Percentiles rank a stretch among this genome's conserved stretches.
Conservation (phyloP, 2,329 filamentous ascomycete species). For the Taxawa tesnikishii region DNA sequence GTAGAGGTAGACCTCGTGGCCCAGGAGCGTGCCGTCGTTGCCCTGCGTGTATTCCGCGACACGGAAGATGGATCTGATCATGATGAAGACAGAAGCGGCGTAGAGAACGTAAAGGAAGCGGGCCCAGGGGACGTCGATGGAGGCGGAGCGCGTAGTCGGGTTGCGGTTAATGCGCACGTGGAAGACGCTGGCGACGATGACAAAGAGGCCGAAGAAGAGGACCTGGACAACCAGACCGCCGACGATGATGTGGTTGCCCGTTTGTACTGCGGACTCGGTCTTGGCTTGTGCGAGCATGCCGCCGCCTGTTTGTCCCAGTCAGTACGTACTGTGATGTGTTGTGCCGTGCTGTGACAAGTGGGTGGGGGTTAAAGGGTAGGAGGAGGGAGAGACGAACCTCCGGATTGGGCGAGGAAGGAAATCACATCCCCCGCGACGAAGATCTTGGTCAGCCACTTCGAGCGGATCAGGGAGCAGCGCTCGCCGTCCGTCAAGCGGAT, state of each 20-base stretch:
- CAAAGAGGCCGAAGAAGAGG: slow-evolving; percentile 38
- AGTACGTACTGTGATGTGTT: neutral
- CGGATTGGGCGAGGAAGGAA: slow-evolving; percentile 34
- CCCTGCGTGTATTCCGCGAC: slow-evolving; percentile 37
- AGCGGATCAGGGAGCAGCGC: slow-evolving; percentile 28
- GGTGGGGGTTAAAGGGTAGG: no score
- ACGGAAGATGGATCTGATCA: slow-evolving; percentile 36
- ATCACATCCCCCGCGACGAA: slow-evolving; percentile 38
- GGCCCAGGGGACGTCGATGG: slow-evolving; percentile 19
- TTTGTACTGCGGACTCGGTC: slow-evolving; percentile 15
- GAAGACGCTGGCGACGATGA: slow-evolving; percentile 19
- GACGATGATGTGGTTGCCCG: slow-evolving; percentile 32
- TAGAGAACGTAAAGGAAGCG: slow-evolving; percentile 32
- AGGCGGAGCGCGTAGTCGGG: slow-evolving; percentile 9
- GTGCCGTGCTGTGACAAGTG: no score
- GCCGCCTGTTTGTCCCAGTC: slow-evolving; percentile 28
- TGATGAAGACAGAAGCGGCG: slow-evolving; percentile 29
- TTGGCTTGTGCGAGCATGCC: slow-evolving; percentile 27
- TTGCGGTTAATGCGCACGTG: slow-evolving; percentile 12
- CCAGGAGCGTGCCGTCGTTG: slow-evolving; percentile 29
- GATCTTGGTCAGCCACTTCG: slow-evolving; percentile 32
- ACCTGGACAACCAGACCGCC: slow-evolving; percentile 38
- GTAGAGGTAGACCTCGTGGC: slow-evolving; percentile 29
- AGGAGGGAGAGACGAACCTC: slow-evolving; percentile 10
- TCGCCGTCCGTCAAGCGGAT: slow-evolving; percentile 29